phyloP scores from a whole-genome alignment of 2,329 filamentous ascomycete species.

The Fusarium pseudonygamai region DNA sequence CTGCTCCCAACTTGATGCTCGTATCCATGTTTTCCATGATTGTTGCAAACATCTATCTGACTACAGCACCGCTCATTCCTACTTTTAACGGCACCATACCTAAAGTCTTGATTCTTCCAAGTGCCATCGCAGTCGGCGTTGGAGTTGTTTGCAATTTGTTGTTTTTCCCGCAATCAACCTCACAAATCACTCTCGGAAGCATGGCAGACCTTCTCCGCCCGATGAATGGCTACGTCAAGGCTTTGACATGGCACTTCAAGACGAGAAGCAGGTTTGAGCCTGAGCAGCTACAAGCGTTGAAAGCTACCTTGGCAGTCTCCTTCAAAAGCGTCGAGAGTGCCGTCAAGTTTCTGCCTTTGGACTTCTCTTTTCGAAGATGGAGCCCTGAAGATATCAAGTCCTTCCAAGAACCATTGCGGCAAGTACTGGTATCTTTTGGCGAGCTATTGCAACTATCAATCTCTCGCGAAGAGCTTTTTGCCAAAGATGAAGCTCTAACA shows the following conservation, averaged over 20 bases:
- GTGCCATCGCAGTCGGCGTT: conserved; percentile 2
- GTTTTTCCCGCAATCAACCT: conserved; percentile 13
- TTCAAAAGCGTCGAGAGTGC: conserved; percentile 7
- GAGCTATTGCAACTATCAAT: conserved; percentile 5
- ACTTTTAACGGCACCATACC: conserved; percentile 11
- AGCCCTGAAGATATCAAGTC: conserved; percentile 14
- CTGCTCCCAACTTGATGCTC: conserved; percentile 8
- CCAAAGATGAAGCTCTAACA: conserved; percentile 3
- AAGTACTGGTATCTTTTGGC: not conserved
- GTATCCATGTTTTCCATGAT: conserved; percentile 13
- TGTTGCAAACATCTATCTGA: conserved; percentile 3
- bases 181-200: conserved; percentile 10
- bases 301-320: not conserved
- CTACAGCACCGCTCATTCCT: not conserved
- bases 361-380: conserved; percentile 12
- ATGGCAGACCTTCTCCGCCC: conserved; percentile 7
- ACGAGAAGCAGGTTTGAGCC: not conserved
- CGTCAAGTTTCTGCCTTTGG: conserved; percentile 10
- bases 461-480: conserved; percentile 10
- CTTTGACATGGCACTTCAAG: conserved; percentile 14
- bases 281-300: not conserved
- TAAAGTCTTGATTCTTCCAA: not conserved
- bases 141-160: conserved; percentile 10
- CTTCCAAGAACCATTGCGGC: conserved; percentile 4
- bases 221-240: conserved; percentile 9